These are phyloP conservation scores for Thielaviopsis euricoi DNA, from an alignment of 2,329 filamentous ascomycete species.

Conservation along the genomic window DNA sequence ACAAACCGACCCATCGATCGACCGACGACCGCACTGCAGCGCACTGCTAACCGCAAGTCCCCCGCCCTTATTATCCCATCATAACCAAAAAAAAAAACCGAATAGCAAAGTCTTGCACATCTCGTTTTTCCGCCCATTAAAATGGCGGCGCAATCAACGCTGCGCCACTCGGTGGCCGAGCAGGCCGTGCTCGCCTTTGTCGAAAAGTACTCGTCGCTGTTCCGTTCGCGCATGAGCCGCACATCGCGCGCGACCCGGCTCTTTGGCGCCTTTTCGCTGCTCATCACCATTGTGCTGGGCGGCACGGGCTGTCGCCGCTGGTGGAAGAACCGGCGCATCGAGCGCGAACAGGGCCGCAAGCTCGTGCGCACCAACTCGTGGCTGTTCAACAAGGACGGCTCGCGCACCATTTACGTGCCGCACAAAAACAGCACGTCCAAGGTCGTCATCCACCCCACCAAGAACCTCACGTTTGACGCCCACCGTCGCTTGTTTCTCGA, in stretches of 20 bases:
- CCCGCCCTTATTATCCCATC: too few relatives aligned
- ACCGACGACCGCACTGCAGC: too few relatives aligned
- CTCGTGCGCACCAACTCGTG: constrained; percentile 85
- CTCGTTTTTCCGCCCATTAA: not conserved
- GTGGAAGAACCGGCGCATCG: constrained; percentile 56
- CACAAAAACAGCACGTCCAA: constrained; percentile 79
- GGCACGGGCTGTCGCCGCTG: constrained; percentile 65
- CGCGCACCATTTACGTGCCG: constrained; percentile 85
- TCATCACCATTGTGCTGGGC: constrained; percentile 61
- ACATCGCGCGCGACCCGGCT: constrained; percentile 58
- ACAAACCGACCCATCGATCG: too few relatives aligned
- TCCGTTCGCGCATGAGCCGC: constrained; percentile 38
- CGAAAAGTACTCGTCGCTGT: constrained; percentile 38
- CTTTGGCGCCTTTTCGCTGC: constrained; percentile 58
- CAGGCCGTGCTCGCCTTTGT: constrained; percentile 50
- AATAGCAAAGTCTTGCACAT: too few relatives aligned
- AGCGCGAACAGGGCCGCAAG: constrained; percentile 67
- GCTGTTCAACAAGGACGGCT: constrained; percentile 84
- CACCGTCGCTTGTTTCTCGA: constrained; percentile 87
- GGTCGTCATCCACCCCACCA: constrained; percentile 80
- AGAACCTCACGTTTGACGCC: constrained; percentile 87
- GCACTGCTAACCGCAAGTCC: too few relatives aligned
- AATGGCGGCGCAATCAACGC: constrained; percentile 82
- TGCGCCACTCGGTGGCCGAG: constrained; percentile 48
- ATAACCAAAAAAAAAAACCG: too few relatives aligned